Evolutionary conservation across 495 filamentous ascomycete species (phyloP).

Genomic region (Aspergillus baeticus): DNA sequence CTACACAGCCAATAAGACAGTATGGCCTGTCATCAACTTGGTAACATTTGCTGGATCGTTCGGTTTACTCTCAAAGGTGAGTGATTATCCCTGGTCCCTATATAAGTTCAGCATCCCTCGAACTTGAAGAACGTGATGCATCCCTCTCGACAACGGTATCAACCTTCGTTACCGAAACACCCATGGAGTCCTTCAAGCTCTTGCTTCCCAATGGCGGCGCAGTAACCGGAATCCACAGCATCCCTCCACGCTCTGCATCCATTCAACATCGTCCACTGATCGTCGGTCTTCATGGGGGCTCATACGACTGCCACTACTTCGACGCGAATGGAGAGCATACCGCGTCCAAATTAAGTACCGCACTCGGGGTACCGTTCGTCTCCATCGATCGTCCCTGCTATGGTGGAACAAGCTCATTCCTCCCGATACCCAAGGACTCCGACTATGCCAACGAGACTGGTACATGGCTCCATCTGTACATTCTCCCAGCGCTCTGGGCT

Average conservation of each 20-base stretch:
- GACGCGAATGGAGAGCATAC: conserved; percentile 25
- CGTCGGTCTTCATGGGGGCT: conserved; percentile 32
- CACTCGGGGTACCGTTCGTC: conserved; percentile 32
- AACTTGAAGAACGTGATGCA: too few species aligned
- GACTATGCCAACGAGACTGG: conserved; percentile 22
- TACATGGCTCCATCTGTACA: conserved; percentile 23
- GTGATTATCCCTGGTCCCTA: too few species aligned
- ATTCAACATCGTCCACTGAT: conserved; percentile 16
- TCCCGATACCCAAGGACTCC: conserved; percentile 16
- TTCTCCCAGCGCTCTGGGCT: conserved; percentile 33
- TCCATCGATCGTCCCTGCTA: conserved; percentile 34
- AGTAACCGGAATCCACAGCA: background rate
- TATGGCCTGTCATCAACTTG: too few species aligned
- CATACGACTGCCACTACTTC: conserved; percentile 32
- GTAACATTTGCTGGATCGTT: too few species aligned
- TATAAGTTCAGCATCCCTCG: too few species aligned
- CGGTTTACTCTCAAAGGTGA: too few species aligned
- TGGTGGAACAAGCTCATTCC: conserved; percentile 22
- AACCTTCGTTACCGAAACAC: too few species aligned
- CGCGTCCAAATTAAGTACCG: conserved; percentile 16
- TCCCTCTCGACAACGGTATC: too few species aligned
- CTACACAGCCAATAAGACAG: too few species aligned
- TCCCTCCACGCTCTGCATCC: background rate
- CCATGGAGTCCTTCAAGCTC: background rate
- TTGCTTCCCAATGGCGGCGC: background rate